Evolutionary conservation across 2,329 filamentous ascomycete species (phyloP).

Genomic region (Plenodomus tracheiphilus): DNA sequence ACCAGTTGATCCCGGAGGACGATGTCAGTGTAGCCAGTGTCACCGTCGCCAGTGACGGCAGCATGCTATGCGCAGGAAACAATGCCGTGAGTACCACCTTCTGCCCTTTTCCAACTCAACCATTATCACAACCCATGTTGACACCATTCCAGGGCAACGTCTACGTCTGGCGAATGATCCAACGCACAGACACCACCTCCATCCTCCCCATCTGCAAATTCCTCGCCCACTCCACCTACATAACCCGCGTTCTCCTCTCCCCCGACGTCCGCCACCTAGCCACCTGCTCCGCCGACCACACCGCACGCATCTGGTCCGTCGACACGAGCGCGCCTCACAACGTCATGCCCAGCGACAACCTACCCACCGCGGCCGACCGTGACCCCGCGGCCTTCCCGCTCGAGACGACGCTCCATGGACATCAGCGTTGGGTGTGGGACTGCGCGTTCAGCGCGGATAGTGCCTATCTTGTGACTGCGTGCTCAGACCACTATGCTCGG

Average conservation of each 20-base stretch:
- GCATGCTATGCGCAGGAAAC: slow-evolving; percentile 89
- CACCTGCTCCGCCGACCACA: slow-evolving; percentile 91
- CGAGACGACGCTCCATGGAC: slow-evolving; percentile 83
- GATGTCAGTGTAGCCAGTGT: slow-evolving; percentile 93
- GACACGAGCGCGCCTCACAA: slow-evolving; percentile 54
- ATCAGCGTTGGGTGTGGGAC: slow-evolving; percentile 98
- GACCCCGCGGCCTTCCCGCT: slow-evolving; percentile 69
- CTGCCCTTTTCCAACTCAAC: too few species aligned
- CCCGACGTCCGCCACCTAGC: slow-evolving; percentile 93
- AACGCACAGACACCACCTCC: slow-evolving; percentile 78
- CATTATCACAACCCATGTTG: not conserved
- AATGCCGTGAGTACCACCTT: slow-evolving; percentile 67
- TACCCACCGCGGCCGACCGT: slow-evolving; percentile 40
- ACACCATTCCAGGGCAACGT: slow-evolving; percentile 78
- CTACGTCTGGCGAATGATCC: slow-evolving; percentile 94
- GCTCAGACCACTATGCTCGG: slow-evolving; percentile 89
- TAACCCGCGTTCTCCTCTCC: slow-evolving; percentile 87
- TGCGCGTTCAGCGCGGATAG: slow-evolving; percentile 93
- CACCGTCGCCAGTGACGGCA: slow-evolving; percentile 92
- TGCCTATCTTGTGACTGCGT: slow-evolving; percentile 90
- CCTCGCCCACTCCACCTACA: slow-evolving; percentile 87
- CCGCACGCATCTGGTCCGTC: slow-evolving; percentile 95
- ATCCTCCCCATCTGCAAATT: slow-evolving; percentile 88
- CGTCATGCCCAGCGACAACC: slow-evolving; percentile 33
- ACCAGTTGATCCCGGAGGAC: slow-evolving; percentile 94